phyloP scores from a whole-genome alignment of 495 filamentous ascomycete genomes.

The Sordaria brevicollis region DNA sequence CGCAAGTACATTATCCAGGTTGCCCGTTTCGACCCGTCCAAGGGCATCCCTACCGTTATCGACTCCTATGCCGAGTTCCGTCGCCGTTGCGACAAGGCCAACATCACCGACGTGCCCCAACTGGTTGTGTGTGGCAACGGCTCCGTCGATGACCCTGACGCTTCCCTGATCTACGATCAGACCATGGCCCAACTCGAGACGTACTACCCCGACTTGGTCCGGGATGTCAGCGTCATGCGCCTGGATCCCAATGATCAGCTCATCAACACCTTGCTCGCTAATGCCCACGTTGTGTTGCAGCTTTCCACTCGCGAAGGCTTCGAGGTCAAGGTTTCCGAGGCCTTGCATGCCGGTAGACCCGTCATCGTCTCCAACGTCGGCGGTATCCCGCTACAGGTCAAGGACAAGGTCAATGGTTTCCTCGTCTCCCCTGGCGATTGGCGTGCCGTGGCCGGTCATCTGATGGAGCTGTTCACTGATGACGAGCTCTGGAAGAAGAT shows the following conservation, averaged over 20 bases:
- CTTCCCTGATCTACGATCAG: slow-evolving; percentile 59
- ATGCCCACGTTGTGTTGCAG: slow-evolving; percentile 64
- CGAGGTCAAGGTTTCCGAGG: slow-evolving; percentile 84
- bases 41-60: slow-evolving; percentile 74
- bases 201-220: slow-evolving; percentile 35
- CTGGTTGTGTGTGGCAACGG: slow-evolving; percentile 69
- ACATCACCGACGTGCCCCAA: slow-evolving; percentile 49
- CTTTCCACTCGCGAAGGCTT: slow-evolving; percentile 80
- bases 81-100: slow-evolving; percentile 39
- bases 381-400: slow-evolving; percentile 74
- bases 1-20: slow-evolving; percentile 76
- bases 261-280: slow-evolving; percentile 69
- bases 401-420: slow-evolving; percentile 64
- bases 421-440: slow-evolving; percentile 65
- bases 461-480: slow-evolving; percentile 62
- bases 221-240: slow-evolving; percentile 64
- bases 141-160: slow-evolving; percentile 80
- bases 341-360: slow-evolving; percentile 74
- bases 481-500: slow-evolving; percentile 52
- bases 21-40: slow-evolving; percentile 78
- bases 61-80: slow-evolving; percentile 70
- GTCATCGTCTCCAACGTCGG: slow-evolving; percentile 71
- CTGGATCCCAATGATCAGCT: slow-evolving; percentile 71
- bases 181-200: slow-evolving; percentile 56
- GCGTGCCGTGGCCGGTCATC: slow-evolving; percentile 58